These are phyloP conservation scores for Allomyces arbusculus DNA, from an alignment of 192 early-diverging fungal species.

Conservation along the genomic window DNA sequence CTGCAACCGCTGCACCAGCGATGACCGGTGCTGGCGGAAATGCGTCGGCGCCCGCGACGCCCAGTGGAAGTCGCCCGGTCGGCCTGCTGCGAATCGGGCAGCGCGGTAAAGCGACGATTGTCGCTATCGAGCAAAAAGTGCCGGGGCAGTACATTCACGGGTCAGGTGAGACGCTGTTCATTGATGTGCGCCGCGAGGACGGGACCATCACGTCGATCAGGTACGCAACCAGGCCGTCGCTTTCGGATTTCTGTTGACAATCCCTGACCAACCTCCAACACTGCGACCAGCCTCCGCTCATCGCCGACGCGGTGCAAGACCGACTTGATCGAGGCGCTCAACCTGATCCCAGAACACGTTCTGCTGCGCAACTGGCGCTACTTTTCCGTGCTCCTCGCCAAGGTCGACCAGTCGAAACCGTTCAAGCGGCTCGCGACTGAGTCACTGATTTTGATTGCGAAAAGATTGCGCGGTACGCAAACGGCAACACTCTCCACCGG, in stretches of 20 bases:
- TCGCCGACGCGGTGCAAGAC: neutral
- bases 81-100: neutral
- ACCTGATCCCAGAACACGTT: neutral
- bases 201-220: neutral
- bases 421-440: neutral
- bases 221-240: neutral
- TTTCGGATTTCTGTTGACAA: no score
- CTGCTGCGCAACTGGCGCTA: neutral
- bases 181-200: neutral
- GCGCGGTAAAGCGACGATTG: neutral
- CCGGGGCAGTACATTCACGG: neutral
- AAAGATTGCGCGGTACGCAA: neutral
- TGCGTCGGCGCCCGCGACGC: no score
- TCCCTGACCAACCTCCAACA: no score
- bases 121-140: neutral
- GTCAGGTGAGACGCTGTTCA: neutral
- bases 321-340: neutral
- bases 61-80: no score
- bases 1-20: no score
- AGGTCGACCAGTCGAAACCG: neutral
- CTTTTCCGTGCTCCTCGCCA: neutral
- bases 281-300: neutral
- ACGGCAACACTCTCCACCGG: no score
- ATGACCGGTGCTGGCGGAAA: no score
- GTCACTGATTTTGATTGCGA: neutral